Conservation (phyloP, 148 eudicot genomes). For the Chenopodium berlandieri region DNA sequence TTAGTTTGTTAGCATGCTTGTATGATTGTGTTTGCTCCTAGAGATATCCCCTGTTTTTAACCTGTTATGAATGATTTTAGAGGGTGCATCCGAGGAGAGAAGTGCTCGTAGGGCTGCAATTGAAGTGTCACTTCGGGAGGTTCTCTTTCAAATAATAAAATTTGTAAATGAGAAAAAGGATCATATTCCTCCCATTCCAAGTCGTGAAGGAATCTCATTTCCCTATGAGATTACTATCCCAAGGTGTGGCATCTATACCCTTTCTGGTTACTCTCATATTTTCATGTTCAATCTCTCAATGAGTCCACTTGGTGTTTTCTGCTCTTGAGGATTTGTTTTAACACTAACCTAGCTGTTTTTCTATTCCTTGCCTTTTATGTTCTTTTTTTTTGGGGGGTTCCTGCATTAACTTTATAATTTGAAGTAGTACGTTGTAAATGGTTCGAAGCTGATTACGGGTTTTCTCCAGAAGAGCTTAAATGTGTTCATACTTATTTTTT, state of each 20-base stretch:
- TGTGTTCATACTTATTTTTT: background rate
- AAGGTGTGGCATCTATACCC: constrained; percentile 45
- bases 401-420: background rate
- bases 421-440: too few species aligned
- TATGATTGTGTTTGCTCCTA: background rate
- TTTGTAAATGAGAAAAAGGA: constrained; percentile 95
- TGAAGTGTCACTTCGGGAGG: constrained; percentile 83
- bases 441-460: too few species aligned
- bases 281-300: background rate
- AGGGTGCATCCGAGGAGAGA: constrained; percentile 64
- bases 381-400: background rate
- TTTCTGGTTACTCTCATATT: background rate
- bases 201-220: constrained; percentile 77
- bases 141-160: constrained; percentile 88
- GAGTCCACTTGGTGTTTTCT: background rate
- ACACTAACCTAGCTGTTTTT: background rate
- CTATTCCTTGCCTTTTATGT: background rate
- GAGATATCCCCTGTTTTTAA: background rate
- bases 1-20: constrained; percentile 26
- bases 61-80: constrained; percentile 30
- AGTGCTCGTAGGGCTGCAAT: constrained; percentile 65
- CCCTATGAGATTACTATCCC: constrained; percentile 93
- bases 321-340: background rate
- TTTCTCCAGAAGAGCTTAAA: background rate
- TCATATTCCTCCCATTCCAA: constrained; percentile 85